Percentiles rank a stretch among this genome's conserved stretches.
Evolutionary conservation across 208 protist species (phyloP).

Genomic region (Crithidia expoeki): DNA sequence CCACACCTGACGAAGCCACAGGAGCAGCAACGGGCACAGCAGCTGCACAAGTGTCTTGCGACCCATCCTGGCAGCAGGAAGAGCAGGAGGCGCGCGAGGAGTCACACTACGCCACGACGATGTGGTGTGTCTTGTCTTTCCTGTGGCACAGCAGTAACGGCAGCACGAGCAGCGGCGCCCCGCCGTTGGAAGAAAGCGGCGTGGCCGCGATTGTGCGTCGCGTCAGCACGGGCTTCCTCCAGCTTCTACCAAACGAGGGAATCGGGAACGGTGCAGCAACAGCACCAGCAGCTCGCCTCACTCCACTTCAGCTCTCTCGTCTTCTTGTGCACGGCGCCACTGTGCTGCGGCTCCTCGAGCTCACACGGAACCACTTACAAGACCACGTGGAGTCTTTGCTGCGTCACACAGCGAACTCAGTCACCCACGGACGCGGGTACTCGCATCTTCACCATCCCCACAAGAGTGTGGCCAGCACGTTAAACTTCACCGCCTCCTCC

Average conservation of each 20-base stretch:
- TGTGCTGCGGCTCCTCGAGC: slow-evolving; percentile 28
- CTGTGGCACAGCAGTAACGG: slow-evolving; percentile 29
- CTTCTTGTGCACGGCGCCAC: slow-evolving; percentile 31
- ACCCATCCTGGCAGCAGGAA: neutral
- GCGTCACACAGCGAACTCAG: neutral
- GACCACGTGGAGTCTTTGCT: slow-evolving; percentile 27
- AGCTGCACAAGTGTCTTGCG: neutral
- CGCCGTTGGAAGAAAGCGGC: slow-evolving; percentile 11
- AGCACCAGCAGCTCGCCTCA: neutral
- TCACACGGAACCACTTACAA: slow-evolving; percentile 16
- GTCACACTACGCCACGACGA: slow-evolving; percentile 23
- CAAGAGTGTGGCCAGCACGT: too few species aligned
- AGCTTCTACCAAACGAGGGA: slow-evolving; percentile 16
- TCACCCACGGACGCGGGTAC: neutral
- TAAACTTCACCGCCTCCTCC: neutral
- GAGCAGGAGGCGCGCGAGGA: slow-evolving; percentile 29
- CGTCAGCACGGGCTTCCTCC: slow-evolving; percentile 28
- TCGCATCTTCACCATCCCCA: neutral
- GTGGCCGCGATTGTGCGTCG: slow-evolving; percentile 22
- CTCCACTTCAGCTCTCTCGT: slow-evolving; percentile 20
- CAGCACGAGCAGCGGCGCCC: neutral
- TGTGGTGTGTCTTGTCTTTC: slow-evolving; percentile 27
- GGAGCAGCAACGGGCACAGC: neutral
- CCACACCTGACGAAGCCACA: neutral
- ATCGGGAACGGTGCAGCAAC: neutral